These are phyloP conservation scores for Yarrowia sp. DNA, from an alignment of 805 yeast genomes.

Conservation along the genomic window DNA sequence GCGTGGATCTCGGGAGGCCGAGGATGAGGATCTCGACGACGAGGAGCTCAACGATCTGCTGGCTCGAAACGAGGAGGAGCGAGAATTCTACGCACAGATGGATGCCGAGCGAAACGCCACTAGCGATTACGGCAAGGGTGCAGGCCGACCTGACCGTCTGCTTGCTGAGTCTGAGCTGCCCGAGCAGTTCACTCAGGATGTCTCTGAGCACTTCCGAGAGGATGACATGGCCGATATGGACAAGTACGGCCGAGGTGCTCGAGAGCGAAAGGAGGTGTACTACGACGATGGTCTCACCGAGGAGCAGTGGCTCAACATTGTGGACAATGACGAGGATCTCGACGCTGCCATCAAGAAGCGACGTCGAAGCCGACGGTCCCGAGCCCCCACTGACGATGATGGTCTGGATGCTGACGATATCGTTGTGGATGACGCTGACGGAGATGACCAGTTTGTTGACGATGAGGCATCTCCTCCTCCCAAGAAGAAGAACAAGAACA, in stretches of 20 bases:
- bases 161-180: constrained; percentile 72
- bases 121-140: constrained; percentile 42
- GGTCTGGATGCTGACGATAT: constrained; percentile 3
- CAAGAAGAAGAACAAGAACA: constrained; percentile 28
- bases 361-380: constrained; percentile 23
- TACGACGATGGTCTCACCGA: constrained; percentile 85
- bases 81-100: constrained; percentile 55
- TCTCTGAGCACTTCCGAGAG: constrained; percentile 40
- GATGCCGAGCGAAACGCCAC: constrained; percentile 54
- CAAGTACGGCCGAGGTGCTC: constrained; percentile 62
- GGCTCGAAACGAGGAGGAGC: constrained; percentile 75
- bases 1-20: constrained; percentile 49
- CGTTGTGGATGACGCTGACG: constrained; percentile 7
- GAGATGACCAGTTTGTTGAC: constrained; percentile 25
- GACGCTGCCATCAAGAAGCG: constrained; percentile 47
- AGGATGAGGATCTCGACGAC: constrained; percentile 75
- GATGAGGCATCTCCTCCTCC: constrained; percentile 25
- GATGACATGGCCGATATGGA: constrained; percentile 42
- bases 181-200: constrained; percentile 61
- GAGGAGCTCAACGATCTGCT: constrained; percentile 77
- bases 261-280: constrained; percentile 69
- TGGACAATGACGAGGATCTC: constrained; percentile 55
- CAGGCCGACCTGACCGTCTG: constrained; percentile 46
- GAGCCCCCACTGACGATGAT: constrained; percentile 19
- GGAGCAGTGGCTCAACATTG: constrained; percentile 78